Base-by-base conservation (phyloP, 192 early-diverging fungal species). In the Mortierella antarctica region DNA sequence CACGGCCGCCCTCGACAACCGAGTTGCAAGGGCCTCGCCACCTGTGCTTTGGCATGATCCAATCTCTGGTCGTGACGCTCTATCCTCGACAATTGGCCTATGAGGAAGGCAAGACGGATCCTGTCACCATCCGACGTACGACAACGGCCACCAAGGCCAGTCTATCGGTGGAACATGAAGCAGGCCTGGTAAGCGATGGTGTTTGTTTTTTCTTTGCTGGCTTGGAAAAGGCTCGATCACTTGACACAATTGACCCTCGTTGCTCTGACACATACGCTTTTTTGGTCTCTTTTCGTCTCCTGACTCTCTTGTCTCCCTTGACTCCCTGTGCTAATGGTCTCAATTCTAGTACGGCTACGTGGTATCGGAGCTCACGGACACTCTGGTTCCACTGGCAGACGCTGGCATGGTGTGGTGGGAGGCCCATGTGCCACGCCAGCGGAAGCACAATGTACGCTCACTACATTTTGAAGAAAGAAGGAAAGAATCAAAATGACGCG, bases 31-130 rank as follows among this genome's bases (percentile, higher is more conserved):
- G 31, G 31, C 31, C 31, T 31, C 69, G 75, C 20, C 66, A 65
- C 41, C 52, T 83, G 18, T 83, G 82, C 17, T 83, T 77, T 62
- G 82, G 82, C 18, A 79, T 83, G 82, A 68, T 83, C 41, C 58
- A 83, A 42, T 74, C 75, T 1, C 57, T 73, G 39, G 53, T 79
- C 9, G 67, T 83, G 5, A 74, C 76, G 2, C 68, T 83, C 9
- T 78, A 83, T 44, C 82, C 82, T 20, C 57, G 82, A n/a, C 82
- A 77, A 20, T 68, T 72, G 12, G 57, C 62, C 13, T 70, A 62
- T 57, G 82, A 73, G 23, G 71, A 78, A 41, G 82, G 74, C 17
- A 69, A 79, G 62, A 68, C 67, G n/a, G 75, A 70, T 46, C 65
- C 64, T 15, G 67, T 78, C 51, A 52, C 62, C 5, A 79, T 70